Conservation (phyloP, 139 green algal species). For the Ettlia oleoabundans region DNA sequence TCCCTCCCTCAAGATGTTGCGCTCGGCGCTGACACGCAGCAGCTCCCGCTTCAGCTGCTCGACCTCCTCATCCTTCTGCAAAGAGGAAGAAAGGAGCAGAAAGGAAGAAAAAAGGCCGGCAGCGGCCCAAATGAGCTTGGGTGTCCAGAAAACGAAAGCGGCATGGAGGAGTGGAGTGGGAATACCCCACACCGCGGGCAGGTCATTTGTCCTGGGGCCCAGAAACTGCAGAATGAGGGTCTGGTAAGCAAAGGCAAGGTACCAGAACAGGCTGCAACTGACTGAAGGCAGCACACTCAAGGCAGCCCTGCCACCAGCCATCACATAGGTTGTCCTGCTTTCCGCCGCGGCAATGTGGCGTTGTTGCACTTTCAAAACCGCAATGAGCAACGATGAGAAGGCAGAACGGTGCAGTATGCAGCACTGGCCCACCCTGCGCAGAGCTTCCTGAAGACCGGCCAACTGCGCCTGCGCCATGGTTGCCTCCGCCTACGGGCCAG, state of each 20-base stretch:
- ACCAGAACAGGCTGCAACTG: too few relatives aligned
- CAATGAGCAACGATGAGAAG: background rate
- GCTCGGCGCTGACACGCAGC: background rate
- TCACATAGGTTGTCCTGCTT: too few relatives aligned
- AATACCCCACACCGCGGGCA: too few relatives aligned
- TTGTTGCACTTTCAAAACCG: too few relatives aligned
- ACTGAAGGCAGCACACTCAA: too few relatives aligned
- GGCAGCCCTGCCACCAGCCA: too few relatives aligned
- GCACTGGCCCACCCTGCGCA: slow-evolving; percentile 16
- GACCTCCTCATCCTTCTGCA: slow-evolving; percentile 16
- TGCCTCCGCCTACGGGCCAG: background rate
- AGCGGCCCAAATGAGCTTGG: background rate
- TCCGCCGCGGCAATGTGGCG: too few relatives aligned
- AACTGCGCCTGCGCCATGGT: slow-evolving; percentile 16
- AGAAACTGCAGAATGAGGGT: too few relatives aligned
- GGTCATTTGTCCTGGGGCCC: too few relatives aligned
- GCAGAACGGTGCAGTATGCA: too few relatives aligned
- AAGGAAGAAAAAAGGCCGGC: background rate
- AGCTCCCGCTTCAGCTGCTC: slow-evolving; percentile 14
- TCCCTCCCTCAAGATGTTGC: background rate
- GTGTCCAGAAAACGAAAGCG: background rate
- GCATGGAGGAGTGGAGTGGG: too few relatives aligned
- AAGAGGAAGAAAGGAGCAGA: background rate
- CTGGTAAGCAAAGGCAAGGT: too few relatives aligned
- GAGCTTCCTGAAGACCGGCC: slow-evolving; percentile 17